Conservation (phyloP, 768 basidiomycete species). For the Rhodotorula kratochvilovae region DNA sequence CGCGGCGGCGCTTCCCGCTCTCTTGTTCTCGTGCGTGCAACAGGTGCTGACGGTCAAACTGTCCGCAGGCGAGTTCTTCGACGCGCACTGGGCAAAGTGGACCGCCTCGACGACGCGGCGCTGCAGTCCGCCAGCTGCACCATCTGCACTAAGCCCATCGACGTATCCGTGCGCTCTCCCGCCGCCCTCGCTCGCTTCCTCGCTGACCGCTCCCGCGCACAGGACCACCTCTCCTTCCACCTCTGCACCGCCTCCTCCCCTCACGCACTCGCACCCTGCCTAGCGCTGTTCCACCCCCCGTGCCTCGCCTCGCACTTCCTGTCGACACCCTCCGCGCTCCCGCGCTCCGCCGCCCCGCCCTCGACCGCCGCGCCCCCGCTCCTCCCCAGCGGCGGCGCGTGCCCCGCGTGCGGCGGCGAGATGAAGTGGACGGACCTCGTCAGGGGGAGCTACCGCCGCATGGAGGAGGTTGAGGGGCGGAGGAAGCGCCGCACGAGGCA, state of each 20-base stretch:
- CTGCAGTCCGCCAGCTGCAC: slow-evolving; percentile 2
- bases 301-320: slow-evolving; percentile 14
- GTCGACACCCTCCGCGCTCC: not conserved
- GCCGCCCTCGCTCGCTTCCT: not conserved
- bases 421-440: slow-evolving; percentile 48
- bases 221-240: slow-evolving; percentile 45
- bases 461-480: slow-evolving; percentile 38
- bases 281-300: slow-evolving; percentile 12
- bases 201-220: not conserved
- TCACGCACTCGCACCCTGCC: slow-evolving; percentile 37
- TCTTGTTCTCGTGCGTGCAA: not conserved
- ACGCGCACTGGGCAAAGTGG: slow-evolving; percentile 23
- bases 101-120: not conserved
- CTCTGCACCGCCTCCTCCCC: slow-evolving; percentile 40
- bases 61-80: slow-evolving; percentile 25
- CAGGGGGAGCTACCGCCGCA: slow-evolving; percentile 45
- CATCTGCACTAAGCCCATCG: slow-evolving; percentile 33
- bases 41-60: not conserved
- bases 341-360: not conserved
- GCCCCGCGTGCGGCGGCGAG: slow-evolving; percentile 43
- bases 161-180: slow-evolving; percentile 37
- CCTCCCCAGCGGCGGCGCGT: slow-evolving; percentile 45
- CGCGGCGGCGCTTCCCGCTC: not conserved
- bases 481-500: slow-evolving; percentile 24
- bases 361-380: slow-evolving; percentile 22